phyloP scores from a whole-genome alignment of 805 yeast genomes.

The Metschnikowia matae region DNA sequence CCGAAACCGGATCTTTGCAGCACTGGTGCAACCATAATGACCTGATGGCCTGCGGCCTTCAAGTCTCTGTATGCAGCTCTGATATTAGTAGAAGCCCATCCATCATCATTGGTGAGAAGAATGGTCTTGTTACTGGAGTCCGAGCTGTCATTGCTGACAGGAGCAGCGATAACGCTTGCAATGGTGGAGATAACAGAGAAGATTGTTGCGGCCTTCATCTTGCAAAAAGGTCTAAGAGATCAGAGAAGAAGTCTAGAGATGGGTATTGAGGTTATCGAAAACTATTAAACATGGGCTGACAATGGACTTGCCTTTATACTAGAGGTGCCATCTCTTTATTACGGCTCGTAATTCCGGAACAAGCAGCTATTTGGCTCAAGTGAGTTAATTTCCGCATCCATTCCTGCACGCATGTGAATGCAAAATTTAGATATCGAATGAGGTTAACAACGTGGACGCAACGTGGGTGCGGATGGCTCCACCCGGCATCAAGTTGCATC shows the following conservation, averaged over 20 bases:
- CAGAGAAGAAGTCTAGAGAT: neutral
- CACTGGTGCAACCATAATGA: slow-evolving; percentile 20
- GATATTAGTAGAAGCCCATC: slow-evolving; percentile 54
- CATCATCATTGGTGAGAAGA: slow-evolving; percentile 53
- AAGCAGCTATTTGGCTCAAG: neutral
- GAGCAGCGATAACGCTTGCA: slow-evolving; percentile 23
- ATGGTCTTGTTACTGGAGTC: slow-evolving; percentile 34
- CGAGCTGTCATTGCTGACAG: slow-evolving; percentile 17
- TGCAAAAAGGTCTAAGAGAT: neutral
- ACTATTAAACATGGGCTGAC: no score
- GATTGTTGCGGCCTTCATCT: slow-evolving; percentile 1
- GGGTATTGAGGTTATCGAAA: neutral
- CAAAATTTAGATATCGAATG: neutral
- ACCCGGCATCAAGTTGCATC: neutral
- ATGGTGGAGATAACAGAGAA: slow-evolving; percentile 6
- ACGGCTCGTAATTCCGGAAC: neutral
- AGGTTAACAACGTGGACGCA: slow-evolving; percentile 1
- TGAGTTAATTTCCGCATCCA: slow-evolving; percentile 1
- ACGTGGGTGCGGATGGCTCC: slow-evolving; percentile 1
- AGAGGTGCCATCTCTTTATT: neutral
- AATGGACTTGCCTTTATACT: neutral
- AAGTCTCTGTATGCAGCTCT: slow-evolving; percentile 50
- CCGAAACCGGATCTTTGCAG: slow-evolving; percentile 20
- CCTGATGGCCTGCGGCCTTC: slow-evolving; percentile 19
- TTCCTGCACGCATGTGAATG: neutral